Conservation (phyloP, 2,329 filamentous ascomycete species). For the Onygena corvina region DNA sequence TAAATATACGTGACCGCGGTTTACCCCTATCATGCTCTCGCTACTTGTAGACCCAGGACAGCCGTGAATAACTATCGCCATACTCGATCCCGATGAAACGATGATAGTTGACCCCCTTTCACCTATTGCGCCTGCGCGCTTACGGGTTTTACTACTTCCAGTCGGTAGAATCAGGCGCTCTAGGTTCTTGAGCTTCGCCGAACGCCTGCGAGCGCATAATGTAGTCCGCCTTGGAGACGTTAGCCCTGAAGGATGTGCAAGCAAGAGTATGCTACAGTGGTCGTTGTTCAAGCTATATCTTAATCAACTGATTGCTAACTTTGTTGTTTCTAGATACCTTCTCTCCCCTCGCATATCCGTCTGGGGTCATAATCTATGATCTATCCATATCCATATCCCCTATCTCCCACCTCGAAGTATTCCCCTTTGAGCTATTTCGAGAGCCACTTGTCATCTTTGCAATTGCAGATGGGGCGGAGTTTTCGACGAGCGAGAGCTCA, state of each 20-base stretch:
- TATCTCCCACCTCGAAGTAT: slow-evolving; percentile 64
- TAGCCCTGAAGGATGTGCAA: slow-evolving; percentile 69
- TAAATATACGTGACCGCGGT: neutral
- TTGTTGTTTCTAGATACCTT: slow-evolving; percentile 62
- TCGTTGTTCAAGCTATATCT: slow-evolving; percentile 13
- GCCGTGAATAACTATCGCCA: neutral
- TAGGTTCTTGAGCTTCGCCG: slow-evolving; percentile 66
- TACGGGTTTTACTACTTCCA: slow-evolving; percentile 76
- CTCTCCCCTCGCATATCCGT: slow-evolving; percentile 75
- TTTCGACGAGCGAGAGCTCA: slow-evolving; percentile 27
- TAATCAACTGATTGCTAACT: slow-evolving; percentile 1
- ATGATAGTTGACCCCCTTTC: slow-evolving; percentile 86
- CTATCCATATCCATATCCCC: slow-evolving; percentile 68
- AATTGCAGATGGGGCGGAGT: slow-evolving; percentile 67
- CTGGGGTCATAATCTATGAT: slow-evolving; percentile 78
- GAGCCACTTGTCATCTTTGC: slow-evolving; percentile 75
- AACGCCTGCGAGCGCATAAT: slow-evolving; percentile 65
- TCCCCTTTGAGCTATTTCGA: slow-evolving; percentile 81
- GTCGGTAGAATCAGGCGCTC: slow-evolving; percentile 73
- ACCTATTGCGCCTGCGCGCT: slow-evolving; percentile 79
- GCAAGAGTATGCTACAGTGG: slow-evolving; percentile 57
- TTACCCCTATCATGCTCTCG: neutral
- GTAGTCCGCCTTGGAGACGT: slow-evolving; percentile 76
- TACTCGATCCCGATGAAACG: slow-evolving; percentile 38
- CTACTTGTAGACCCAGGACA: neutral